Conservation (phyloP, 495 filamentous ascomycete genomes). For the Xylaria bambusicola region DNA sequence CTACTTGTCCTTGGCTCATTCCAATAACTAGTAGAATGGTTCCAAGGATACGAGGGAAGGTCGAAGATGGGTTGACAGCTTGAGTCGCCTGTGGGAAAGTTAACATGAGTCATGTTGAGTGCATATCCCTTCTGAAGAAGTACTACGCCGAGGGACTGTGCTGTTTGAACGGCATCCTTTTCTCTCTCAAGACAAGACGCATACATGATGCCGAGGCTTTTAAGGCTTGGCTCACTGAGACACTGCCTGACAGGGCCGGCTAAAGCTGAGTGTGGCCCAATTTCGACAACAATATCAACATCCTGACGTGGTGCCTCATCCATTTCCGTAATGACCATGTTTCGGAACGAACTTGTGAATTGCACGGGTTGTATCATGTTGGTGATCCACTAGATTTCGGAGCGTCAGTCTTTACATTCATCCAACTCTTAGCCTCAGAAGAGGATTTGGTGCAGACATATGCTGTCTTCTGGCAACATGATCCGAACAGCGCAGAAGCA, state of each 20-base stretch:
- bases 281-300: constrained; percentile 57
- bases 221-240: constrained; percentile 39
- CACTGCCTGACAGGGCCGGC: constrained; percentile 60
- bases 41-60: constrained; percentile 44
- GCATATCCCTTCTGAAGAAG: constrained; percentile 29
- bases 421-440: too few relatives aligned
- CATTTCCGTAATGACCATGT: constrained; percentile 34
- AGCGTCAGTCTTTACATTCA: not conserved
- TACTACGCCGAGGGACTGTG: constrained; percentile 31
- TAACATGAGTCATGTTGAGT: constrained; percentile 23
- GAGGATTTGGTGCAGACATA: too few relatives aligned
- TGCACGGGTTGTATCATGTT: constrained; percentile 46
- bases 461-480: too few relatives aligned
- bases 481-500: not conserved
- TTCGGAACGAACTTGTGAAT: constrained; percentile 40
- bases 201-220: constrained; percentile 38
- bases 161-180: constrained; percentile 28
- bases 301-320: constrained; percentile 22
- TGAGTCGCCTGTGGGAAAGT: constrained; percentile 11
- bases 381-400: constrained; percentile 28
- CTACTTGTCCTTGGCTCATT: constrained; percentile 38
- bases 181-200: constrained; percentile 33
- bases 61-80: constrained; percentile 28
- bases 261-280: constrained; percentile 61
- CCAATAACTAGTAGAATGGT: constrained; percentile 43